These are phyloP conservation scores for Hypoxylon sp. DNA, from an alignment of 2,329 filamentous ascomycete genomes.

Conservation along the genomic window DNA sequence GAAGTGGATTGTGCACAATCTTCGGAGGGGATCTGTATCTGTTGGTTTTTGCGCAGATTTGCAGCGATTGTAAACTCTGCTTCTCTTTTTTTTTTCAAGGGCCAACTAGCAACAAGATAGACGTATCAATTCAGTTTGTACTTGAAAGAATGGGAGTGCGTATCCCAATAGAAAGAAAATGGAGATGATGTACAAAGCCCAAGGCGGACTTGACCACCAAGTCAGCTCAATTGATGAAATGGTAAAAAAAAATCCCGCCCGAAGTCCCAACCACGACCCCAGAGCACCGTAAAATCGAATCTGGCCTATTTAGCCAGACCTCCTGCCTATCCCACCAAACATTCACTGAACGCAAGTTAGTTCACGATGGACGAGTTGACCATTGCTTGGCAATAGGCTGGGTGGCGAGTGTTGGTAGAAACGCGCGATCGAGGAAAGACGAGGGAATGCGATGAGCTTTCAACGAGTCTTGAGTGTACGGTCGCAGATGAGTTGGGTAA, in stretches of 20 bases:
- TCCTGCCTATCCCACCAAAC: constrained; percentile 51
- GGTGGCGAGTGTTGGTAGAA: constrained; percentile 26
- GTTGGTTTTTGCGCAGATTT: constrained; percentile 40
- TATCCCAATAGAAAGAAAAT: constrained; percentile 50
- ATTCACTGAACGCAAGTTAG: constrained; percentile 46
- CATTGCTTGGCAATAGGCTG: constrained; percentile 32
- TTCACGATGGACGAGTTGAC: constrained; percentile 41
- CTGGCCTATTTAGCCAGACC: constrained; percentile 51
- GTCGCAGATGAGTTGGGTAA: constrained; percentile 9
- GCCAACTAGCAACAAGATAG: constrained; percentile 54
- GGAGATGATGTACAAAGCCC: constrained; percentile 56
- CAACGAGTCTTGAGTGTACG: background rate
- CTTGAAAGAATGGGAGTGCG: constrained; percentile 52
- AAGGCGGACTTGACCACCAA: constrained; percentile 51
- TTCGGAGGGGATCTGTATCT: constrained; percentile 42
- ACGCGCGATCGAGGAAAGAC: constrained; percentile 24
- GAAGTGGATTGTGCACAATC: constrained; percentile 39
- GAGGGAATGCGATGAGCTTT: constrained; percentile 1
- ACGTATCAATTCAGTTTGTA: constrained; percentile 58
- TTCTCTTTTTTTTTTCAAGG: constrained; percentile 47
- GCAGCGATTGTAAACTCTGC: constrained; percentile 45
- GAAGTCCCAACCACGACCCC: constrained; percentile 49
- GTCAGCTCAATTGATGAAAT: constrained; percentile 50
- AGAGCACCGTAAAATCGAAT: constrained; percentile 49
- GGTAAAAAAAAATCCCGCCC: constrained; percentile 49